Evolutionary conservation across 2,329 filamentous ascomycete species (phyloP), one percentile per base, ranked within the genome.

Genomic region (Hawksworthiomyces lignivorus): DNA sequence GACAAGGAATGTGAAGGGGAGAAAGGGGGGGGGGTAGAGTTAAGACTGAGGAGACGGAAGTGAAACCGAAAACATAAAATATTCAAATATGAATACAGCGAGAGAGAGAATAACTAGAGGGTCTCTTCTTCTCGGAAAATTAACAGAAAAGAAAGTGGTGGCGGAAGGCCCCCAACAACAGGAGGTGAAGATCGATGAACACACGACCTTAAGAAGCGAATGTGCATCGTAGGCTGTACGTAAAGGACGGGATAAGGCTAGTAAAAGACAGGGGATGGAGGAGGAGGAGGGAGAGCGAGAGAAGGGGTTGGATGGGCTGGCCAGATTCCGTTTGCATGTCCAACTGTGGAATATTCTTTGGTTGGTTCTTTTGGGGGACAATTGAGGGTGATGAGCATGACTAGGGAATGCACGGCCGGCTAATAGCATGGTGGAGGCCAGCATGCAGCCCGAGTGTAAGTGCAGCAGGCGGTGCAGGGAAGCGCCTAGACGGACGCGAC

Each of bases 401-500:
- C 10, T 22, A 20, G 26, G 37, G 15, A 22, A 33, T 20, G 30
- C 17, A 31, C 28, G 38, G 22, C 38, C 21, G 12, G 37, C 20
- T 21, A 39, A 20, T 21, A 31, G n/a, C 28, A 21, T 33, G n/a
- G 27, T 30, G 39, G 31, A 36, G 30, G 10, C 19, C 24, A 17
- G 26, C 18, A 30, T 17, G 10, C 32, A 36, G 26, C 4, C 9
- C 7, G 21, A 18, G 29, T n/a, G 24, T 26, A 41, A 27, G 39
- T 36, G 32, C 39, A 35, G 10, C 19, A 19, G 3, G 32, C 30
- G 32, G n/a, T 20, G 31, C 17, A 33, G 30, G 11, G 24, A 24
- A 36, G 26, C 18, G 31, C 19, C 39, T 35, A 36, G 39, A 19
- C 31, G n/a, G 22, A 26, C 19, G 39, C 36, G 39, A 36, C 32